These are phyloP conservation scores for Crotalaria pallida DNA, from an alignment of 306 rosid genomes.

Conservation along the genomic window DNA sequence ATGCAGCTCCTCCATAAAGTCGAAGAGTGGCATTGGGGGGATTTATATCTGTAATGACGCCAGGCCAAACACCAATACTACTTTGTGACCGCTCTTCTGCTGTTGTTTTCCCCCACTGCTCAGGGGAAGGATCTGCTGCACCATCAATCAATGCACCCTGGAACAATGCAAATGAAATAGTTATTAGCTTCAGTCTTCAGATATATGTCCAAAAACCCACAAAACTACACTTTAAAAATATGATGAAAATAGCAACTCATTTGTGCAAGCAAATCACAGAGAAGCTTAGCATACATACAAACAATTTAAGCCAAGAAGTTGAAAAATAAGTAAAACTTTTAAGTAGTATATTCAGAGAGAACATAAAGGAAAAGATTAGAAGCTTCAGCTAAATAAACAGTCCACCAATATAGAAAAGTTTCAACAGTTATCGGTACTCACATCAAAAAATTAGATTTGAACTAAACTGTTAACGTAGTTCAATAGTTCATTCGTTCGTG, in stretches of 20 bases:
- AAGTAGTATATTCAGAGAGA: neutral
- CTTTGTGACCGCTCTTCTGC: conserved; percentile 77
- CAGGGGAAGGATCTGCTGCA: conserved; percentile 97
- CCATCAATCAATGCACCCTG: conserved; percentile 92
- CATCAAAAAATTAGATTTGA: neutral
- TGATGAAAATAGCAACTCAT: neutral
- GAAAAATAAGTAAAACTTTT: neutral
- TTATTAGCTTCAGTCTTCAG: neutral
- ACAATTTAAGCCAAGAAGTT: neutral
- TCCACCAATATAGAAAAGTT: neutral
- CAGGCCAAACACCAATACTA: conserved; percentile 92
- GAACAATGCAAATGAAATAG: conserved; percentile 14
- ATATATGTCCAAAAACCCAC: neutral
- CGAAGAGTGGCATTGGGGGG: conserved; percentile 94
- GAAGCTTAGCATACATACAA: neutral
- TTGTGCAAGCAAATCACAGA: neutral
- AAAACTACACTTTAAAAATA: neutral
- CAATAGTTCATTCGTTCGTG: neutral
- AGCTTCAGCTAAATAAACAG: neutral
- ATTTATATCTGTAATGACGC: conserved; percentile 51
- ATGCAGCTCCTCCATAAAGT: conserved; percentile 97
- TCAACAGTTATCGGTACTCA: neutral
- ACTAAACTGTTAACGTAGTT: neutral
- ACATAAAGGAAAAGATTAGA: neutral
- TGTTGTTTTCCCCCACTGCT: conserved; percentile 95